Evolutionary conservation across 2,329 filamentous ascomycete species (phyloP).

Genomic region (Orbilia javanica): DNA sequence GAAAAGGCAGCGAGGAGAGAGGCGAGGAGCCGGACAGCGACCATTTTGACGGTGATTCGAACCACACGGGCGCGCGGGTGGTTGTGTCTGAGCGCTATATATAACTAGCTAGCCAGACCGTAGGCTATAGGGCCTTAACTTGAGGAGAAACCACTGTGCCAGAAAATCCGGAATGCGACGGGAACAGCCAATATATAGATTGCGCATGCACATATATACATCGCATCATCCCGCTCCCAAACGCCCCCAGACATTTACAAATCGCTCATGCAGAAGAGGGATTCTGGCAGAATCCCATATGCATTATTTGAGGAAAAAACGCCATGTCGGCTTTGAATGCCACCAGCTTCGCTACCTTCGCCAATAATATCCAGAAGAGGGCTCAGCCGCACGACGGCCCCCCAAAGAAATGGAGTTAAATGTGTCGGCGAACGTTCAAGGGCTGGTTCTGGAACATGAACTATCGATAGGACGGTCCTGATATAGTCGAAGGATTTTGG

Average conservation of each 20-base stretch:
- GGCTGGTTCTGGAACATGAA: constrained; percentile 9
- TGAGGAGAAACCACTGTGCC: too few species aligned
- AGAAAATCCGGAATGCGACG: not conserved
- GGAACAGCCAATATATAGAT: constrained; percentile 3
- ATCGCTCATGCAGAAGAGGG: constrained; percentile 9
- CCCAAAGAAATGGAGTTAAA: not conserved
- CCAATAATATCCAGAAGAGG: not conserved
- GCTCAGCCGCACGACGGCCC: not conserved
- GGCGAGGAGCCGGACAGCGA: not conserved
- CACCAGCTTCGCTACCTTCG: not conserved
- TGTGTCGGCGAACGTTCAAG: not conserved
- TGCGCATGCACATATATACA: not conserved
- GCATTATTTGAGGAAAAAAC: not conserved
- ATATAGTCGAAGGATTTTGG: constrained; percentile 7
- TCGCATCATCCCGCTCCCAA: not conserved
- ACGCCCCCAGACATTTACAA: not conserved
- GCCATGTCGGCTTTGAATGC: constrained; percentile 15
- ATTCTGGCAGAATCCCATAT: constrained; percentile 13
- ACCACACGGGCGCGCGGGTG: not conserved
- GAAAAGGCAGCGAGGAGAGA: not conserved
- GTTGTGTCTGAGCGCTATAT: not conserved
- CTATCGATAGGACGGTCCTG: not conserved
- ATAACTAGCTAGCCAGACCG: not conserved
- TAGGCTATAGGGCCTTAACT: not conserved
- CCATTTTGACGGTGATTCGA: not conserved